Conservation (phyloP, 2,329 filamentous ascomycete species). For the Venturia aucupariae region DNA sequence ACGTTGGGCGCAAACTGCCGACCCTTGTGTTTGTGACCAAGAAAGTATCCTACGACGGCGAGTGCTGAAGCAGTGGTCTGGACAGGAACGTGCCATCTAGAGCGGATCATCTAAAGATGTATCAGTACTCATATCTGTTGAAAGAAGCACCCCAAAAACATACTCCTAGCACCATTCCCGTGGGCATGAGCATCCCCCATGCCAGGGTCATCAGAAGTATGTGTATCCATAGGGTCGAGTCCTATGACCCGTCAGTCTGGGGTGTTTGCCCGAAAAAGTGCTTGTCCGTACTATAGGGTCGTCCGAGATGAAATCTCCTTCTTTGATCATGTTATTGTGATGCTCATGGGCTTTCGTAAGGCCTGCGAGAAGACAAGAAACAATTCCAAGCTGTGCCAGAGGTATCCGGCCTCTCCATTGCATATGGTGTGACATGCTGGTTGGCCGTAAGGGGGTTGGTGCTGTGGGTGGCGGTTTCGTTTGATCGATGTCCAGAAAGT, state of each 20-base stretch:
- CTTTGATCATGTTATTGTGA: slow-evolving; percentile 29
- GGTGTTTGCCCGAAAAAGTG: slow-evolving; percentile 11
- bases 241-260: slow-evolving; percentile 34
- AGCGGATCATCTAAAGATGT: slow-evolving; percentile 63
- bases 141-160: slow-evolving; percentile 27
- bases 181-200: slow-evolving; percentile 86
- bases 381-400: neutral
- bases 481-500: neutral
- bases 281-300: slow-evolving; percentile 25
- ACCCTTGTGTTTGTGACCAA: slow-evolving; percentile 85
- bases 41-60: slow-evolving; percentile 75
- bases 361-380: neutral
- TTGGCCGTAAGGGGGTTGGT: neutral
- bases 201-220: slow-evolving; percentile 80
- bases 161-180: slow-evolving; percentile 92
- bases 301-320: slow-evolving; percentile 29
- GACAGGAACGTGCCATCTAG: slow-evolving; percentile 86
- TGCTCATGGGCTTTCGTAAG: slow-evolving; percentile 27
- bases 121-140: slow-evolving; percentile 4
- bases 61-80: slow-evolving; percentile 68
- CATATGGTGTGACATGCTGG: slow-evolving; percentile 10
- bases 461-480: slow-evolving; percentile 1
- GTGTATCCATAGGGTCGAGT: slow-evolving; percentile 84
- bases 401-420: neutral
- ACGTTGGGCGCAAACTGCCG: slow-evolving; percentile 76